These are phyloP conservation scores for Hyphodiscus hymeniophilus DNA, from an alignment of 495 filamentous ascomycete genomes.

Conservation along the genomic window DNA sequence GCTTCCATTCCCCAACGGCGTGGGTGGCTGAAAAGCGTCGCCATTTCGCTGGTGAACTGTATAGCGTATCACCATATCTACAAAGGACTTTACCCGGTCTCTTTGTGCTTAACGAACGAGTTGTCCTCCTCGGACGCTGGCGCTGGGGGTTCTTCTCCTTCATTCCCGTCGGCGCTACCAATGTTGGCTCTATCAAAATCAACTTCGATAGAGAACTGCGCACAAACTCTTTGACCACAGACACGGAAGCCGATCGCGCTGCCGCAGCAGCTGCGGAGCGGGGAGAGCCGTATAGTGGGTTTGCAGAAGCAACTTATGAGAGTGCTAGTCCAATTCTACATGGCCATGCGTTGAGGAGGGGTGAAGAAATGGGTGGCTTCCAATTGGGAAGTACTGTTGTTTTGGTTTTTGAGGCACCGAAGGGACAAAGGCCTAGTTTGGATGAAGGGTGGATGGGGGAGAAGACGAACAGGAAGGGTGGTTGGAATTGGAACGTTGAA, in stretches of 20 bases:
- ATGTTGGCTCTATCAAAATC: slow-evolving; percentile 93
- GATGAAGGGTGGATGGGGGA: slow-evolving; percentile 53
- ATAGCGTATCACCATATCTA: slow-evolving; percentile 88
- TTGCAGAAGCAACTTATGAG: slow-evolving; percentile 83
- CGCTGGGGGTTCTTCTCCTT: slow-evolving; percentile 96
- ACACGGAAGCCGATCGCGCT: slow-evolving; percentile 77
- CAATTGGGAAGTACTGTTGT: slow-evolving; percentile 94
- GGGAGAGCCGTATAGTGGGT: slow-evolving; percentile 77
- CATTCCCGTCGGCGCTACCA: slow-evolving; percentile 95
- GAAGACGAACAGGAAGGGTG: slow-evolving; percentile 44
- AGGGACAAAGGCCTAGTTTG: slow-evolving; percentile 50
- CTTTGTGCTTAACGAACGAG: slow-evolving; percentile 94
- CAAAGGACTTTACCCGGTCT: slow-evolving; percentile 85
- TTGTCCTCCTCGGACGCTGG: slow-evolving; percentile 90
- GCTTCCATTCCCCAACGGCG: slow-evolving; percentile 87
- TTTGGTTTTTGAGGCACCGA: slow-evolving; percentile 91
- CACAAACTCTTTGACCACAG: slow-evolving; percentile 84
- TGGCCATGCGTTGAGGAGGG: slow-evolving; percentile 74
- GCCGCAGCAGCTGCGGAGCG: slow-evolving; percentile 66
- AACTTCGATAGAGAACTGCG: slow-evolving; percentile 94
- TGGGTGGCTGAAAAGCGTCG: slow-evolving; percentile 91
- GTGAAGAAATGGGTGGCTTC: slow-evolving; percentile 98
- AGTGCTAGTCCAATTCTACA: slow-evolving; percentile 67
- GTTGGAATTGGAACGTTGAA: slow-evolving; percentile 75
- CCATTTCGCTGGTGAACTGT: slow-evolving; percentile 95